These are phyloP conservation scores for Lathyrus aphaca DNA, from an alignment of 306 rosid genomes.

Conservation along the genomic window DNA sequence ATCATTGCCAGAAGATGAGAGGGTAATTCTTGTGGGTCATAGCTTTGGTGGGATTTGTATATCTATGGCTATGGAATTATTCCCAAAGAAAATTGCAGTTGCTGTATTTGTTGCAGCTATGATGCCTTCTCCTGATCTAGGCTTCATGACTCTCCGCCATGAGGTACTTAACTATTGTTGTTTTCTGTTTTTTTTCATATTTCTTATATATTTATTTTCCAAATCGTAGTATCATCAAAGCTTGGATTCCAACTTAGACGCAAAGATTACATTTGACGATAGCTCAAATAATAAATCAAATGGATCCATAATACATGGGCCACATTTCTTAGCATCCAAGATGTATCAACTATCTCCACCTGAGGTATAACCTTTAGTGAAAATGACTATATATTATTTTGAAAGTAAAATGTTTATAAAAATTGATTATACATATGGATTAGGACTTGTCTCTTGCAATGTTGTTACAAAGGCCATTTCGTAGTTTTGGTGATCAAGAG, in stretches of 20 bases:
- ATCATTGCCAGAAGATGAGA: slow-evolving; percentile 41
- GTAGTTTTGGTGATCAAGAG: neutral
- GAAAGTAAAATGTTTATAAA: no score
- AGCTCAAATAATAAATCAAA: slow-evolving; percentile 20
- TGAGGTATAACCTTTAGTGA: slow-evolving; percentile 36
- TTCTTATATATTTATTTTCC: neutral
- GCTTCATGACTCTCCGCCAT: neutral
- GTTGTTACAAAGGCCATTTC: slow-evolving; percentile 37
- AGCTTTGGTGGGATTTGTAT: slow-evolving; percentile 54
- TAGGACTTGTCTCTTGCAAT: slow-evolving; percentile 47
- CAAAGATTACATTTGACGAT: neutral
- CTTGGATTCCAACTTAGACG: slow-evolving; percentile 22
- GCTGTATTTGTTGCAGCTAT: slow-evolving; percentile 48
- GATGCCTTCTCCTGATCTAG: slow-evolving; percentile 41
- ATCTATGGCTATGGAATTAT: slow-evolving; percentile 62
- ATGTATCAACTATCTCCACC: slow-evolving; percentile 46
- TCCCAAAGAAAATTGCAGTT: slow-evolving; percentile 51
- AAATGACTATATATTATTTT: no score
- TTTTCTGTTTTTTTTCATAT: no score
- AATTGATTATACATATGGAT: neutral
- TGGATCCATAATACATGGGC: slow-evolving; percentile 29
- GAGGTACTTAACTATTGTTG: neutral
- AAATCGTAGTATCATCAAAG: neutral
- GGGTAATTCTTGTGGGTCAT: slow-evolving; percentile 62
- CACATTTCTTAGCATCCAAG: slow-evolving; percentile 30